Percentiles rank a stretch among this genome's conserved stretches.
These are phyloP conservation scores for Microdochium bolleyi DNA, from an alignment of 2,329 filamentous ascomycete genomes.

Conservation along the genomic window DNA sequence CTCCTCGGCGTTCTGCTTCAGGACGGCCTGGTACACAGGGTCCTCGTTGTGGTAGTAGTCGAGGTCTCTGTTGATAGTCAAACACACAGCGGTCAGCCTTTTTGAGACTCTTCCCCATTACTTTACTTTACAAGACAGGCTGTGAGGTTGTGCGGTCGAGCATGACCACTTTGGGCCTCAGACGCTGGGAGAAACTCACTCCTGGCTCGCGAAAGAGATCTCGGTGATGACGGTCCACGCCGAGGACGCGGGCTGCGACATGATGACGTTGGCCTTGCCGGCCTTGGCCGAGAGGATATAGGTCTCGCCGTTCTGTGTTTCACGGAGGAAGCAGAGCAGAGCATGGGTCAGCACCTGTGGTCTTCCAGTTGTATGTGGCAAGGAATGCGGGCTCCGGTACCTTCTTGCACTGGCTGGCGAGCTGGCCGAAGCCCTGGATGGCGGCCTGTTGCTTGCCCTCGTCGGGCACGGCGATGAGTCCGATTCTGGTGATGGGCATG, in stretches of 20 bases:
- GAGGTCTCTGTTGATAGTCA: neutral
- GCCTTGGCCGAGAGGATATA: neutral
- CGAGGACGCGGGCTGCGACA: neutral
- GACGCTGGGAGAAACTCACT: too few relatives aligned
- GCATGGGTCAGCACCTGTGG: neutral
- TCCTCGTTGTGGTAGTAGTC: neutral
- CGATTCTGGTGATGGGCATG: neutral
- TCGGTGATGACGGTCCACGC: neutral
- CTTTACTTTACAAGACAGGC: too few relatives aligned
- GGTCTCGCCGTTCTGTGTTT: neutral
- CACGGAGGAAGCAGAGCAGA: neutral
- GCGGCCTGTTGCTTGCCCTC: neutral
- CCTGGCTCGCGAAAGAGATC: neutral
- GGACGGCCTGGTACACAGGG: neutral
- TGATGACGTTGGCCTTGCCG: neutral
- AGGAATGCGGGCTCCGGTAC: too few relatives aligned
- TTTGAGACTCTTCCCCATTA: too few relatives aligned
- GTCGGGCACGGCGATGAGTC: neutral
- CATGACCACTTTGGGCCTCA: too few relatives aligned
- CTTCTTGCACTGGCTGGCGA: neutral
- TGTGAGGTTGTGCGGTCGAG: neutral
- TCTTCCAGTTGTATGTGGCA: neutral
- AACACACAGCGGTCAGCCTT: too few relatives aligned
- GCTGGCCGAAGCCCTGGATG: neutral
- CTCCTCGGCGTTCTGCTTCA: neutral